Percentiles rank a stretch among this genome's conserved stretches.
These are phyloP conservation scores for Sungouiozyma intestinalis DNA, from an alignment of 805 yeast genomes.

Conservation along the genomic window DNA sequence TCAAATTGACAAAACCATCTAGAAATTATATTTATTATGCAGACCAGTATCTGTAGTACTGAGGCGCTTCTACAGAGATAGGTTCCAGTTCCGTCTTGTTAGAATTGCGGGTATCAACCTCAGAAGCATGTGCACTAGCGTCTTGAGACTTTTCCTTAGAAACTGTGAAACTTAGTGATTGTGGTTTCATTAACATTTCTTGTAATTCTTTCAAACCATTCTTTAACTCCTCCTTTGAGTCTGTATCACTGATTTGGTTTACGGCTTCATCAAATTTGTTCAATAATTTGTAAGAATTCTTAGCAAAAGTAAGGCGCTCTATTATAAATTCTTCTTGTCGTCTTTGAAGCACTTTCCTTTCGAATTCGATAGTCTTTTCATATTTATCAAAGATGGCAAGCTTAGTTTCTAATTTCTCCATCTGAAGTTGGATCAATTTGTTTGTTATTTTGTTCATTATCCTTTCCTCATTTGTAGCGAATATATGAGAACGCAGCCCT, in stretches of 20 bases:
- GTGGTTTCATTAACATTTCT: constrained; percentile 23
- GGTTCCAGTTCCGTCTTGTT: constrained; percentile 37
- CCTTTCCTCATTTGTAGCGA: constrained; percentile 72
- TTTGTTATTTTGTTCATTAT: constrained; percentile 54
- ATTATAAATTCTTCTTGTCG: constrained; percentile 59
- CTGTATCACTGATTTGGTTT: constrained; percentile 11
- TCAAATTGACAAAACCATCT: neutral
- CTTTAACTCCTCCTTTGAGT: constrained; percentile 11
- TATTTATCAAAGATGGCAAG: constrained; percentile 45
- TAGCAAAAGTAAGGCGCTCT: constrained; percentile 57
- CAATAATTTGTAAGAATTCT: constrained; percentile 42
- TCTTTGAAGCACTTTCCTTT: constrained; percentile 46
- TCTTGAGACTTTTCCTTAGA: neutral
- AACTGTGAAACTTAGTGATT: constrained; percentile 19
- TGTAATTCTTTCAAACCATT: constrained; percentile 18
- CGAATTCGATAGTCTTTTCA: constrained; percentile 57
- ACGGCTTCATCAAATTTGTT: constrained; percentile 27
- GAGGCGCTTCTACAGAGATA: constrained; percentile 50
- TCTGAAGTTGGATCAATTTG: constrained; percentile 49
- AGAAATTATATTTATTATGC: constrained; percentile 28
- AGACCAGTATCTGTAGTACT: constrained; percentile 56
- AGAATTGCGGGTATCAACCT: neutral
- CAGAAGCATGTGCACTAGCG: neutral
- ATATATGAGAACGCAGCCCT: constrained; percentile 70
- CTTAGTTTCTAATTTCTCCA: constrained; percentile 57